Evolutionary conservation across 176 grass and related monocot genomes (phyloP).

Genomic region (Leersia perrieri): DNA sequence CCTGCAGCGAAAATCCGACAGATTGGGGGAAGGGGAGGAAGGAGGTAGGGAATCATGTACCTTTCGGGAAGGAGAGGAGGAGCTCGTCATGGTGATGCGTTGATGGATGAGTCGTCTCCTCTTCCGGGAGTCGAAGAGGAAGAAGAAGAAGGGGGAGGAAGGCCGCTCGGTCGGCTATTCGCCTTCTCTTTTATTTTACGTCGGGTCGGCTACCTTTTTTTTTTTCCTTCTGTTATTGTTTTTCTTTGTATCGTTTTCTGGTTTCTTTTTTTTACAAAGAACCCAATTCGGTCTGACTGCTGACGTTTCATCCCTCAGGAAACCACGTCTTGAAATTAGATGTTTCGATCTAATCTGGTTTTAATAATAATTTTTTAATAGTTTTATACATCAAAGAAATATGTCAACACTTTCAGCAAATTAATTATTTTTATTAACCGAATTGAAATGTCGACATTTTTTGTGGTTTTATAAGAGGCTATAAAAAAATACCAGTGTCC

Average conservation of each 20-base stretch:
- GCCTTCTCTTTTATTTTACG: background rate
- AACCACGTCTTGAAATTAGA: background rate
- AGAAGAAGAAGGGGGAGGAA: conserved; percentile 5
- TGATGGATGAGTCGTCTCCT: background rate
- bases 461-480: too few relatives aligned
- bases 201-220: background rate
- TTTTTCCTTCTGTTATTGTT: background rate
- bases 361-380: too few relatives aligned
- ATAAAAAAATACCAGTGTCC: too few relatives aligned
- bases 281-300: background rate
- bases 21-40: conserved; percentile 1
- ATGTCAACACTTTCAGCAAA: too few relatives aligned
- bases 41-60: conserved; percentile 17
- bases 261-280: background rate
- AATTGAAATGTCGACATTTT: too few relatives aligned
- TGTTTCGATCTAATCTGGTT: too few relatives aligned
- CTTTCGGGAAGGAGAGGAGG: conserved; percentile 50
- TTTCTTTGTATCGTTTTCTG: background rate
- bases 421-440: too few relatives aligned
- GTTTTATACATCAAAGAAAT: too few relatives aligned
- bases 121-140: background rate
- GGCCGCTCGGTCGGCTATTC: background rate
- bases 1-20: background rate
- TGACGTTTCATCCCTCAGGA: background rate
- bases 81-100: conserved; percentile 49